Percentiles rank a stretch among this genome's conserved stretches.
Evolutionary conservation across 2,329 filamentous ascomycete species (phyloP).

Genomic region (Elsinoe batatas): DNA sequence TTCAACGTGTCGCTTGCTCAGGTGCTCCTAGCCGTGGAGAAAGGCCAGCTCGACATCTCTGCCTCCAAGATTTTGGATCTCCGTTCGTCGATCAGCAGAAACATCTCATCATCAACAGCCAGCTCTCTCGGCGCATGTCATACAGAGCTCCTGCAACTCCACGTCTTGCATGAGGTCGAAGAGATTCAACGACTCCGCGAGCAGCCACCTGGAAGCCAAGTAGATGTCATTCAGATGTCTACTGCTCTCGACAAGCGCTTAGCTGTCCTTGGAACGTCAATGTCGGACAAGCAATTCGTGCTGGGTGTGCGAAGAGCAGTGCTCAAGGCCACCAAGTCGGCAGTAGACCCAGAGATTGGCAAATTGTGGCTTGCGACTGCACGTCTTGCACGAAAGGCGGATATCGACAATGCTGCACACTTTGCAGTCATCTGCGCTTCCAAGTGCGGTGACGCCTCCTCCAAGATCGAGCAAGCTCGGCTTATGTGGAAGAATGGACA

Average conservation of each 20-base stretch:
- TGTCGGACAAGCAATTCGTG: slow-evolving; percentile 87
- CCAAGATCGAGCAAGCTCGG: slow-evolving; percentile 88
- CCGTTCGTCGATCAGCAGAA: slow-evolving; percentile 76
- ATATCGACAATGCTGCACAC: slow-evolving; percentile 77
- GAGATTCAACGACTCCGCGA: slow-evolving; percentile 48
- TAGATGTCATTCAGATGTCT: background rate
- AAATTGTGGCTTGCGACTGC: slow-evolving; percentile 78
- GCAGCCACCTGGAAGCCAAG: slow-evolving; percentile 9
- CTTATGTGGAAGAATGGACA: slow-evolving; percentile 89
- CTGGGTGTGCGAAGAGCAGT: slow-evolving; percentile 75
- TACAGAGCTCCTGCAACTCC: slow-evolving; percentile 73
- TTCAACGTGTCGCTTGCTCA: slow-evolving; percentile 9
- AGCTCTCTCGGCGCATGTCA: slow-evolving; percentile 76
- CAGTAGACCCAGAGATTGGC: slow-evolving; percentile 58
- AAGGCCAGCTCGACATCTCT: slow-evolving; percentile 34
- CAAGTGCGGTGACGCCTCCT: slow-evolving; percentile 71
- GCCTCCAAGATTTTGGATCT: slow-evolving; percentile 21
- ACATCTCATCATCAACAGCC: slow-evolving; percentile 64
- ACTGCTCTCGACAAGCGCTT: slow-evolving; percentile 59
- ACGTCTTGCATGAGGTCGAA: slow-evolving; percentile 80
- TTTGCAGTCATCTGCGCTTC: slow-evolving; percentile 87
- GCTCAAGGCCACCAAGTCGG: slow-evolving; percentile 62
- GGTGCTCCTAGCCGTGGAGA: slow-evolving; percentile 18
- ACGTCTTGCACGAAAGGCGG: slow-evolving; percentile 74
- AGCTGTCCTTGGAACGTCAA: slow-evolving; percentile 80